Percentiles rank a stretch among this genome's conserved stretches.
Evolutionary conservation across 1,139 yeast genomes (phyloP).

Genomic region (Blastobotrys persicus): DNA sequence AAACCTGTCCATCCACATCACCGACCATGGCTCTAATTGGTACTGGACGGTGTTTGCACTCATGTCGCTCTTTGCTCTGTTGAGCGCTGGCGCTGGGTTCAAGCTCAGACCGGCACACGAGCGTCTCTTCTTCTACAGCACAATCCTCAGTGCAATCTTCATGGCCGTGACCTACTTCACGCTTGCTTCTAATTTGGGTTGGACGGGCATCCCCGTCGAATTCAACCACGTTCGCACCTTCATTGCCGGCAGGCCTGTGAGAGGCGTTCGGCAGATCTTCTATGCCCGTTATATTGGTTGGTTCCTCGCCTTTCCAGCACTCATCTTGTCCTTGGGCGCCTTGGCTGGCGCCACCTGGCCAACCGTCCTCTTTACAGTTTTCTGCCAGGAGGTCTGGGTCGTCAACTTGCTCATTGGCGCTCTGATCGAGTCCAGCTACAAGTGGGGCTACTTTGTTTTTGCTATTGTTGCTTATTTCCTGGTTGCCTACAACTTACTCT

Average conservation of each 20-base stretch:
- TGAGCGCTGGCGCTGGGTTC: constrained; percentile 44
- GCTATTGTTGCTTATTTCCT: constrained; percentile 35
- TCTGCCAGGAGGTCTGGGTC: constrained; percentile 50
- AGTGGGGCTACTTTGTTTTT: constrained; percentile 62
- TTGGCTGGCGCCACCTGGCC: constrained; percentile 44
- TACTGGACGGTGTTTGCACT: constrained; percentile 62
- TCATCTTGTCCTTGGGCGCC: constrained; percentile 48
- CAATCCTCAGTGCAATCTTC: constrained; percentile 47
- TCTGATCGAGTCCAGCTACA: constrained; percentile 55
- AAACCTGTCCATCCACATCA: constrained; percentile 50
- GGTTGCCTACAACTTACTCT: constrained; percentile 26
- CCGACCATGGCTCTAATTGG: constrained; percentile 66
- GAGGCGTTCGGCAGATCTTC: constrained; percentile 58
- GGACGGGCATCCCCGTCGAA: constrained; percentile 53
- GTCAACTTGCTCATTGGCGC: constrained; percentile 55
- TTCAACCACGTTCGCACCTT: constrained; percentile 48
- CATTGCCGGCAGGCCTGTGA: constrained; percentile 32
- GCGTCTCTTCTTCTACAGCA: constrained; percentile 47
- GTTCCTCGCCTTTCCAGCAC: constrained; percentile 61
- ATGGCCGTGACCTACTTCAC: constrained; percentile 57
- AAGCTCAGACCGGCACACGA: constrained; percentile 40
- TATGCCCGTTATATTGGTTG: constrained; percentile 66
- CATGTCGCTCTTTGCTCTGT: constrained; percentile 46
- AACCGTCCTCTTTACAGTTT: constrained; percentile 42
- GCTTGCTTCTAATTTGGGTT: constrained; percentile 67